Conservation (phyloP, 1,284 basidiomycete genomes). For the Porodaedalea pini region DNA sequence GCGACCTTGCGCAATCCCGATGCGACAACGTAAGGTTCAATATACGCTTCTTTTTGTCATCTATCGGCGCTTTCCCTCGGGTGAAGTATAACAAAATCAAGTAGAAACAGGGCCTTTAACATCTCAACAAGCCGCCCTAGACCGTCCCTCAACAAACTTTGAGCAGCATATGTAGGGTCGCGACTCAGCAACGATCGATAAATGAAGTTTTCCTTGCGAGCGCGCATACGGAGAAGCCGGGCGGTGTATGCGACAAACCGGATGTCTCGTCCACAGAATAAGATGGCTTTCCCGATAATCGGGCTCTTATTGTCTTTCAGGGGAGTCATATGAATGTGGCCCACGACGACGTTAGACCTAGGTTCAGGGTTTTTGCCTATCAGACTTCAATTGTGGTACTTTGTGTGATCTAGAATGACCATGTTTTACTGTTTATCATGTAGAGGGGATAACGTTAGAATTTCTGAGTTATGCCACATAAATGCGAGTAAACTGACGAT, state of each 20-base stretch:
- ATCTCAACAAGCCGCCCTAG: too few species aligned
- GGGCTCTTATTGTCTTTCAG: neutral
- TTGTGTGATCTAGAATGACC: neutral
- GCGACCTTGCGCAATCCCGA: neutral
- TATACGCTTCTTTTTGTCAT: neutral
- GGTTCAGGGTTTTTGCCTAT: slow-evolving; percentile 8
- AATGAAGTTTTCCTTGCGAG: too few species aligned
- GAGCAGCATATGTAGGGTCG: too few species aligned
- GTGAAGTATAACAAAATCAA: too few species aligned
- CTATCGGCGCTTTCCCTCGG: neutral
- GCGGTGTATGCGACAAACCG: too few species aligned
- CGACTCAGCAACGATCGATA: too few species aligned
- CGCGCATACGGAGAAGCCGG: too few species aligned
- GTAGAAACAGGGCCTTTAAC: too few species aligned
- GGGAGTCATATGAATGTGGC: neutral
- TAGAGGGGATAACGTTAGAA: neutral
- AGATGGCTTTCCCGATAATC: neutral
- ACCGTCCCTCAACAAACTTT: too few species aligned
- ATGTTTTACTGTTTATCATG: neutral
- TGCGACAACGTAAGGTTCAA: too few species aligned
- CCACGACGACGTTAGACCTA: neutral
- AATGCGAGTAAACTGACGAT: too few species aligned
- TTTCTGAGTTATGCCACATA: slow-evolving; percentile 2
- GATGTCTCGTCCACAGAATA: too few species aligned
- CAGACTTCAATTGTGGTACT: neutral